Evolutionary conservation across 2,329 filamentous ascomycete species (phyloP).

Genomic region (Neopestalotiopsis clavispora): DNA sequence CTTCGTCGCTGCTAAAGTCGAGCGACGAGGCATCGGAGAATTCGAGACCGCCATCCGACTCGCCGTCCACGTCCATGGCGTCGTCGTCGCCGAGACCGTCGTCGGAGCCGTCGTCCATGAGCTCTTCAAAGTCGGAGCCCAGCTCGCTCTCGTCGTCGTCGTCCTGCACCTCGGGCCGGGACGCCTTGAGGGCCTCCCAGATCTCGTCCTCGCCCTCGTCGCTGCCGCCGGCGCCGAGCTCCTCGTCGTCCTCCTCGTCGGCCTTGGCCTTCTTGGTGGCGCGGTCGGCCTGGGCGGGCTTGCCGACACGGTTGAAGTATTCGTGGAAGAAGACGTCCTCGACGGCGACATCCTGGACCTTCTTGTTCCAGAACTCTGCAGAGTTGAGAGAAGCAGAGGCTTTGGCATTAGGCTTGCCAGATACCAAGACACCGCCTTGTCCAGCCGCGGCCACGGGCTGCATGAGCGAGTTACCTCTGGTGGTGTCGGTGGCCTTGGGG

Average conservation of each 20-base stretch:
- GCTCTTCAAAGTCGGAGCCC: conserved; percentile 49
- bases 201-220: conserved; percentile 79
- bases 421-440: conserved; percentile 60
- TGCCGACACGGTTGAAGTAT: conserved; percentile 83
- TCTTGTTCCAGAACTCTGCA: conserved; percentile 89
- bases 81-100: conserved; percentile 53
- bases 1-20: conserved; percentile 44
- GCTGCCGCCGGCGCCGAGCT: conserved; percentile 48
- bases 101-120: conserved; percentile 48
- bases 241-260: conserved; percentile 44
- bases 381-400: conserved; percentile 69
- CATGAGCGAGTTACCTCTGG: conserved; percentile 91
- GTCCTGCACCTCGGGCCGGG: conserved; percentile 74
- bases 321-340: conserved; percentile 99
- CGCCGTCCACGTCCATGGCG: conserved; percentile 45
- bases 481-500: conserved; percentile 71
- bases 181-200: conserved; percentile 88
- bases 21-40: conserved; percentile 39
- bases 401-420: conserved; percentile 51
- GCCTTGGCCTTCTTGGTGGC: conserved; percentile 59
- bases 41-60: conserved; percentile 43
- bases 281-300: conserved; percentile 60
- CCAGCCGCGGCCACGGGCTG: conserved; percentile 73
- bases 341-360: conserved; percentile 81
- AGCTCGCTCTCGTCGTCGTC: conserved; percentile 58